These are phyloP conservation scores for Scalesia atractyloides DNA, from an alignment of 129 eudicot genomes.

Conservation along the genomic window DNA sequence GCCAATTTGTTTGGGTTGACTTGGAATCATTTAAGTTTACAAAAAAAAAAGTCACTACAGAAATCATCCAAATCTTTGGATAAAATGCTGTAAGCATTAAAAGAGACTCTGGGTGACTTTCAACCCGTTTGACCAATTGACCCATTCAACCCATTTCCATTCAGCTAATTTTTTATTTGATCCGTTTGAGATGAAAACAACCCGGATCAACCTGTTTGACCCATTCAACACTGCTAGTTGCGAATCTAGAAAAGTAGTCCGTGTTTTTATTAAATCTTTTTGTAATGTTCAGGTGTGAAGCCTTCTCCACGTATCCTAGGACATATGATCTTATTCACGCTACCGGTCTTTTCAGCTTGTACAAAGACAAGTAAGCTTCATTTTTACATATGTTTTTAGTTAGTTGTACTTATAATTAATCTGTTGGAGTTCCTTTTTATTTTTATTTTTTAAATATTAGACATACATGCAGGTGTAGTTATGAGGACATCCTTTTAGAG, in stretches of 20 bases:
- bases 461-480: slow-evolving; percentile 46
- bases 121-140: not conserved
- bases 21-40: not conserved
- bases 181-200: not conserved
- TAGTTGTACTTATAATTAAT: slow-evolving; percentile 9
- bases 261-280: not conserved
- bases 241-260: not conserved
- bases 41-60: not conserved
- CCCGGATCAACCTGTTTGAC: not conserved
- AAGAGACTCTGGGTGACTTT: not conserved
- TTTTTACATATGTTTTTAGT: not conserved
- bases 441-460: not conserved
- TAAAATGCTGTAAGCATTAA: not conserved
- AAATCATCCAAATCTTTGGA: not conserved
- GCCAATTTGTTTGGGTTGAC: not conserved
- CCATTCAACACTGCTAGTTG: not conserved
- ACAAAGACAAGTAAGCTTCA: slow-evolving; percentile 60
- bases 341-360: slow-evolving; percentile 55
- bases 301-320: slow-evolving; percentile 64
- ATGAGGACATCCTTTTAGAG: slow-evolving; percentile 65
- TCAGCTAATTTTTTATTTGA: not conserved
- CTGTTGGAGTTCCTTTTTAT: not conserved
- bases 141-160: not conserved
- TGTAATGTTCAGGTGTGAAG: slow-evolving; percentile 53
- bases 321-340: slow-evolving; percentile 36